A percentile compares a stretch with the other conserved stretches of the same genome.
Conservation (phyloP, 2,329 filamentous ascomycete species). For the Trichophaea hybrida region DNA sequence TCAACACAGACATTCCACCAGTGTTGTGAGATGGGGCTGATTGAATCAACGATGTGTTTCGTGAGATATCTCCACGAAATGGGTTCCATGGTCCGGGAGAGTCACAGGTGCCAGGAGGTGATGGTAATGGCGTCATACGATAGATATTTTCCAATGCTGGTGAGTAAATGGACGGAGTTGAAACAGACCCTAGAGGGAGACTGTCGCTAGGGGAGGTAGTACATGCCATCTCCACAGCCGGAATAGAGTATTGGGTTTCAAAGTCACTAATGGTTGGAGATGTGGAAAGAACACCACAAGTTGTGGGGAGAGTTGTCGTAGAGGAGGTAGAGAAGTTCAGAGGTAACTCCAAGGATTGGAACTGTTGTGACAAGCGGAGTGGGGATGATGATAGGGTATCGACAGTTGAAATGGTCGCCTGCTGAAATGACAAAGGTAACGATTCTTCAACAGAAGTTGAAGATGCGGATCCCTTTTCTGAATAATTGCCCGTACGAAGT, state of each 20-base stretch:
- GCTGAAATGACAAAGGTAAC: too few relatives aligned
- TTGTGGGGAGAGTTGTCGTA: constrained; percentile 18
- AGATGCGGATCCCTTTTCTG: too few relatives aligned
- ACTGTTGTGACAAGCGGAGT: too few relatives aligned
- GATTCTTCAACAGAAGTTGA: too few relatives aligned
- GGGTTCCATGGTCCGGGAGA: constrained; percentile 54
- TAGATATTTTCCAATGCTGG: constrained; percentile 23
- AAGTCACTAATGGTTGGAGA: constrained; percentile 17
- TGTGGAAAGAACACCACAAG: constrained; percentile 17
- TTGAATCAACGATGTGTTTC: constrained; percentile 33
- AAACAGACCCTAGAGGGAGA: constrained; percentile 23
- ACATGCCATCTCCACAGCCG: constrained; percentile 8
- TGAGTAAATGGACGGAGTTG: constrained; percentile 20
- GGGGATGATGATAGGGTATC: too few relatives aligned
- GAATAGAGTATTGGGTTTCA: constrained; percentile 15
- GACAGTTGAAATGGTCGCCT: too few relatives aligned
- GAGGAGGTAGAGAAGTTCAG: too few relatives aligned
- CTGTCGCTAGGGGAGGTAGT: constrained; percentile 25
- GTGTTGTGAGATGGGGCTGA: constrained; percentile 29
- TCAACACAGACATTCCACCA: constrained; percentile 31
- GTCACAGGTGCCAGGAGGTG: constrained; percentile 51
- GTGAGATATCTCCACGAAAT: constrained; percentile 37
- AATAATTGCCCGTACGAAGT: too few relatives aligned
- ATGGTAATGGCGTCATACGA: constrained; percentile 58
- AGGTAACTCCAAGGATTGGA: too few relatives aligned